phyloP scores from a whole-genome alignment of 441 rosid species.

The Populus hybrid region DNA sequence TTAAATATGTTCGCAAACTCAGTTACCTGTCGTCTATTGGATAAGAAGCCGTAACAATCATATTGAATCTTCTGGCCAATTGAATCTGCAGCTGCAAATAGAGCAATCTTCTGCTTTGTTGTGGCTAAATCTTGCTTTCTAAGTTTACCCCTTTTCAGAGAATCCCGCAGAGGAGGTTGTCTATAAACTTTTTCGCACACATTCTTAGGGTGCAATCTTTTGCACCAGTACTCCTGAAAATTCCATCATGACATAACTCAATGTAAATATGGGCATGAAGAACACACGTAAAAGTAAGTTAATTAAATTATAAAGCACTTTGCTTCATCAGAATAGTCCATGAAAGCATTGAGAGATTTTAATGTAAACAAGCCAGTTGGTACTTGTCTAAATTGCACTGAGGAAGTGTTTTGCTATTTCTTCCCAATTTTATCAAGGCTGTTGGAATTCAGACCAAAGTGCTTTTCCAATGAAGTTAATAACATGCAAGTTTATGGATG shows the following conservation, averaged over 20 bases:
- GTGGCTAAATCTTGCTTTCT: conserved; percentile 84
- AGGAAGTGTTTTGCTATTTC: neutral
- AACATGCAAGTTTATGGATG: neutral
- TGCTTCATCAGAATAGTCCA: conserved; percentile 3
- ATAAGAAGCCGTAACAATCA: conserved; percentile 85
- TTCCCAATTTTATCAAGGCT: neutral
- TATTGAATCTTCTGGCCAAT: conserved; percentile 95
- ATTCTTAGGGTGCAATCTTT: conserved; percentile 91
- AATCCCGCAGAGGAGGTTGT: conserved; percentile 90
- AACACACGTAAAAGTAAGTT: neutral
- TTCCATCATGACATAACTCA: conserved; percentile 19
- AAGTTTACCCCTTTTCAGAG: conserved; percentile 83
- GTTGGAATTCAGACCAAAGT: neutral
- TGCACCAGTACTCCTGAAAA: conserved; percentile 98
- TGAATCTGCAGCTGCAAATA: conserved; percentile 79
- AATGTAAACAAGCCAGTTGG: no score
- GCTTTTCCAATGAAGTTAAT: neutral
- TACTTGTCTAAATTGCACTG: neutral
- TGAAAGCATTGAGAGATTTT: neutral
- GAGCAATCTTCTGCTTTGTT: conserved; percentile 74
- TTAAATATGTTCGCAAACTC: conserved; percentile 6
- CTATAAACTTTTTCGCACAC: conserved; percentile 97
- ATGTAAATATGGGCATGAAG: conserved; percentile 14
- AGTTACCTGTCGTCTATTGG: conserved; percentile 88
- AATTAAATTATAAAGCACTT: neutral